These are phyloP conservation scores for Cercophora newfieldiana DNA, from an alignment of 495 filamentous ascomycete species.

Conservation along the genomic window DNA sequence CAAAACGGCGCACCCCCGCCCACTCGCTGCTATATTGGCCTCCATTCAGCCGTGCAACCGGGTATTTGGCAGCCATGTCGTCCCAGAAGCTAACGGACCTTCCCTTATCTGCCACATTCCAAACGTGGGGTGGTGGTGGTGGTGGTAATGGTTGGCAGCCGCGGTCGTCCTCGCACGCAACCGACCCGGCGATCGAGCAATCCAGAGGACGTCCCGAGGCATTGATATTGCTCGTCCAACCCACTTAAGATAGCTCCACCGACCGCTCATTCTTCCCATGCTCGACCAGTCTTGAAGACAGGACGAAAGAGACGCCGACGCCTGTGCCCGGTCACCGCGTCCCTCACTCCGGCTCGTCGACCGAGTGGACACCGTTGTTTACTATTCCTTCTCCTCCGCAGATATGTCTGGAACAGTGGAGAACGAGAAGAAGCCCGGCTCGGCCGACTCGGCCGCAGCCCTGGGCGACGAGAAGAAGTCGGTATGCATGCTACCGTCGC, in stretches of 20 bases:
- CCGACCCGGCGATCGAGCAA: background rate
- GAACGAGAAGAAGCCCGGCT: constrained; percentile 18
- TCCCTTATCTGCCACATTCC: constrained; percentile 15
- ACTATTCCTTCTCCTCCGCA: constrained; percentile 8
- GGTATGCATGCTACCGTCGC: constrained; percentile 1
- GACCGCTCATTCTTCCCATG: background rate
- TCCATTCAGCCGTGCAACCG: constrained; percentile 16
- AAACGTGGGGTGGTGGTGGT: constrained; percentile 12
- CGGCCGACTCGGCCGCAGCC: constrained; percentile 11
- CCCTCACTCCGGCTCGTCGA: constrained; percentile 9
- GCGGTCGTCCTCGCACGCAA: background rate
- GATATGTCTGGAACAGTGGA: constrained; percentile 18
- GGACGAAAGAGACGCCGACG: background rate
- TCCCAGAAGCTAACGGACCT: constrained; percentile 4
- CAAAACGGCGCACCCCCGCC: constrained; percentile 3
- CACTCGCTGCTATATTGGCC: constrained; percentile 7
- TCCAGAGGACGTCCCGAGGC: background rate
- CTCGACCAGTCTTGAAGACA: background rate
- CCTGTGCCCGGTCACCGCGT: background rate
- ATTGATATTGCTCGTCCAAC: constrained; percentile 15
- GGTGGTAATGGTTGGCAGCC: background rate
- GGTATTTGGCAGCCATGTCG: constrained; percentile 11
- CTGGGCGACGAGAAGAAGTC: constrained; percentile 19
- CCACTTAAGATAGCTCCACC: background rate
- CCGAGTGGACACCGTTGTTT: constrained; percentile 10